Evolutionary conservation across 345 rosid genomes (phyloP).

Genomic region (Anastatica hierochuntica): DNA sequence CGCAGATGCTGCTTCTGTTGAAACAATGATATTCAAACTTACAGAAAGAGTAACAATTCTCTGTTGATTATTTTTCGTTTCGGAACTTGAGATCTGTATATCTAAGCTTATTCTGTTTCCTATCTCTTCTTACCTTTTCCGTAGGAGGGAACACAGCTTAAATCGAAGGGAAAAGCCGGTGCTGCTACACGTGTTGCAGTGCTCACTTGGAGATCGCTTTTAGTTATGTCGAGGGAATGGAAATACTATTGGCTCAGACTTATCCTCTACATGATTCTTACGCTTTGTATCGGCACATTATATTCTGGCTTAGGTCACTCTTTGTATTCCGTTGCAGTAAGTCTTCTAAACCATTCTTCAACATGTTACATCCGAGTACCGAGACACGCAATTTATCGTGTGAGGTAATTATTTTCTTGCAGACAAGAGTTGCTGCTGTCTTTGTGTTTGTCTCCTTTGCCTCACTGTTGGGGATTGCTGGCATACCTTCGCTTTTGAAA

Average conservation of each 20-base stretch:
- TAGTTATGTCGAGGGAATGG: slow-evolving; percentile 98
- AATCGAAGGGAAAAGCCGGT: slow-evolving; percentile 84
- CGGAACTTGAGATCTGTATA: too few relatives aligned
- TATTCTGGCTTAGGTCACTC: slow-evolving; percentile 95
- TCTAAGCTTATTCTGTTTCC: background rate
- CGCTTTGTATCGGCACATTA: slow-evolving; percentile 67
- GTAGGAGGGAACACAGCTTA: slow-evolving; percentile 90
- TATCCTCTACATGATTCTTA: slow-evolving; percentile 71
- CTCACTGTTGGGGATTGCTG: slow-evolving; percentile 76
- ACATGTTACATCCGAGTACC: background rate
- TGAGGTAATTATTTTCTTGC: slow-evolving; percentile 21
- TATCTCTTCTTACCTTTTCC: too few relatives aligned
- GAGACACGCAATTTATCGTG: background rate
- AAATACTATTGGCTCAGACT: slow-evolving; percentile 96
- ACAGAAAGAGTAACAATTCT: slow-evolving; percentile 55
- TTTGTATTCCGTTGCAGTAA: slow-evolving; percentile 85
- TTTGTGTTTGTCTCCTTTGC: slow-evolving; percentile 83
- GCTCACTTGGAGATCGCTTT: slow-evolving; percentile 90
- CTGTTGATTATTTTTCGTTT: background rate
- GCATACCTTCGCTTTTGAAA: slow-evolving; percentile 61
- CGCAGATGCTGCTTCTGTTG: slow-evolving; percentile 84
- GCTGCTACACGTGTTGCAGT: slow-evolving; percentile 74
- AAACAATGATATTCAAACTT: slow-evolving; percentile 66
- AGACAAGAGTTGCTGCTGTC: slow-evolving; percentile 84
- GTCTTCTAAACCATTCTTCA: slow-evolving; percentile 18